A percentile compares a stretch with the other conserved stretches of the same genome.
phyloP scores from a whole-genome alignment of 2,329 filamentous ascomycete species.

The Podosphaera xanthii region DNA sequence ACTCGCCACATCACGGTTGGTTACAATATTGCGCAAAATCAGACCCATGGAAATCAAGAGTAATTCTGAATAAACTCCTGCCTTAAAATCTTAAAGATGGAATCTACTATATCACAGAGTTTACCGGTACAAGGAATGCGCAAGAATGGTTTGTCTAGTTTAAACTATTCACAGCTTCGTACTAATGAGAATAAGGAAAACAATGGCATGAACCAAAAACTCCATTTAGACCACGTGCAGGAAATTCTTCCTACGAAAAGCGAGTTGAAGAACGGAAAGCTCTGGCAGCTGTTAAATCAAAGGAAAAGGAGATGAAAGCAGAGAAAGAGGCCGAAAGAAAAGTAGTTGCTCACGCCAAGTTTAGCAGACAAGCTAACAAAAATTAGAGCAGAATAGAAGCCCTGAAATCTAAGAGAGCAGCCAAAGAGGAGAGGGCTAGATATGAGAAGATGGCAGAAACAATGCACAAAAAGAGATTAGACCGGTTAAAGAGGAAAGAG shows the following conservation, averaged over 20 bases:
- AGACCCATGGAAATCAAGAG: too few species aligned
- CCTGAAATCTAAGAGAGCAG: constrained; percentile 65
- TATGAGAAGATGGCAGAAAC: constrained; percentile 90
- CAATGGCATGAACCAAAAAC: constrained; percentile 75
- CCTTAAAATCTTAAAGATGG: too few species aligned
- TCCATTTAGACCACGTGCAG: constrained; percentile 62
- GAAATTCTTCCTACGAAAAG: constrained; percentile 58
- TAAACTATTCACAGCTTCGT: too few species aligned
- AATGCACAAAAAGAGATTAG: constrained; percentile 91
- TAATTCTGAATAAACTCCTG: too few species aligned
- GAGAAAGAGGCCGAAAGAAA: constrained; percentile 81
- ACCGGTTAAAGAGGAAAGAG: constrained; percentile 81
- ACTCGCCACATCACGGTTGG: too few species aligned
- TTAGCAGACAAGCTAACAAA: constrained; percentile 1
- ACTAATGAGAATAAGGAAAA: constrained; percentile 39
- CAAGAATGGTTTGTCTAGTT: too few species aligned
- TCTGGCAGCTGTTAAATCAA: constrained; percentile 60
- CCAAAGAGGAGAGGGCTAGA: constrained; percentile 79
- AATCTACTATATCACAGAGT: too few species aligned
- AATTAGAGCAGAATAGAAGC: constrained; percentile 47
- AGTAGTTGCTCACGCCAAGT: constrained; percentile 22
- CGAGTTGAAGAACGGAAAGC: constrained; percentile 47
- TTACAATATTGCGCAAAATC: too few species aligned
- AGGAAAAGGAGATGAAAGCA: constrained; percentile 86
- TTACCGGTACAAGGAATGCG: too few species aligned